These are phyloP conservation scores for Paralagenidium karlingii DNA, from an alignment of 352 stramenopile species.

Conservation along the genomic window DNA sequence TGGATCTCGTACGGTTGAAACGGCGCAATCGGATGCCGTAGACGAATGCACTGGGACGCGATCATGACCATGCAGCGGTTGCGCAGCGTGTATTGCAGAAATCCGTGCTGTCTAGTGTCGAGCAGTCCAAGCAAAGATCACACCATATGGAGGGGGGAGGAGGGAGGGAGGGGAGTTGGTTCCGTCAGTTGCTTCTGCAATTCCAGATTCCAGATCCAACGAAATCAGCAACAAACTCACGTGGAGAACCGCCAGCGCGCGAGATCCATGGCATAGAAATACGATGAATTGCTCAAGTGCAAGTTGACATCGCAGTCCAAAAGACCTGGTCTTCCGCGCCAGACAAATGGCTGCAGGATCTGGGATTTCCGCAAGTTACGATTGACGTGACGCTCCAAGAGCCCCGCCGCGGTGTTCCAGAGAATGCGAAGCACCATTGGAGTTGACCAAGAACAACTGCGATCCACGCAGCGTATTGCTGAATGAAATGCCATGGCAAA, in stretches of 20 bases:
- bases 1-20: constrained; percentile 50
- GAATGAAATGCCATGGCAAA: too few relatives aligned
- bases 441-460: too few relatives aligned
- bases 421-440: constrained; percentile 63
- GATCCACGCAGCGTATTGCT: too few relatives aligned
- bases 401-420: constrained; percentile 45
- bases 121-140: too few relatives aligned
- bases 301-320: constrained; percentile 76
- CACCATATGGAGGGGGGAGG: too few relatives aligned
- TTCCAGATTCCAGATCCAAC: too few relatives aligned
- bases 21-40: constrained; percentile 37
- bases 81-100: too few relatives aligned
- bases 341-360: constrained; percentile 49
- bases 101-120: too few relatives aligned
- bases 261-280: constrained; percentile 74
- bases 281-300: constrained; percentile 76
- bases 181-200: too few relatives aligned
- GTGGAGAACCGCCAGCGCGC: constrained; percentile 71
- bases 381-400: constrained; percentile 36
- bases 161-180: too few relatives aligned
- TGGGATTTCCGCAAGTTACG: constrained; percentile 24
- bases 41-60: constrained; percentile 47
- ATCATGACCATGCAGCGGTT: constrained; percentile 65
- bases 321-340: constrained; percentile 37
- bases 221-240: constrained; percentile 14